phyloP scores from a whole-genome alignment of 2,329 filamentous ascomycete species.

The Pseudogymnoascus sp. region DNA sequence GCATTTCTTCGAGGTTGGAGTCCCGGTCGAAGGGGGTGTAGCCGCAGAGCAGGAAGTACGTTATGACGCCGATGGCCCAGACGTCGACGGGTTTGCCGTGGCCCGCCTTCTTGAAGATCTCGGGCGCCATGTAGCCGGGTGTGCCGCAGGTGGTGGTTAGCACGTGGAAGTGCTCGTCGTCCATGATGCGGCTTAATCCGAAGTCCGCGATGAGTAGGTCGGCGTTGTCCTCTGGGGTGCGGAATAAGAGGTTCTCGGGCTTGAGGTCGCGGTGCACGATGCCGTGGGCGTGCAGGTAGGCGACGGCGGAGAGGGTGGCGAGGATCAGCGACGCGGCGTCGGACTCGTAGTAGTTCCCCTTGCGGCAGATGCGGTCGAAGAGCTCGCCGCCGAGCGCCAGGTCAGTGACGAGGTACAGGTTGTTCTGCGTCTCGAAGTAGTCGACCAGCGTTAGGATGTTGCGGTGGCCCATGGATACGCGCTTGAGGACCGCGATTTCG shows the following conservation, averaged over 20 bases:
- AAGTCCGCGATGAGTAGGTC: slow-evolving; percentile 97
- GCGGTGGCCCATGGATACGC: slow-evolving; percentile 97
- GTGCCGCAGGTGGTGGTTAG: slow-evolving; percentile 96
- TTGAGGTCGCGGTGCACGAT: slow-evolving; percentile 98
- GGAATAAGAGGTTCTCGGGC: slow-evolving; percentile 92
- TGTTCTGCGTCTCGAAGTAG: slow-evolving; percentile 99
- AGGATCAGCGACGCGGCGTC: slow-evolving; percentile 94
- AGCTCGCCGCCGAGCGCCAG: slow-evolving; percentile 92
- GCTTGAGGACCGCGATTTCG: slow-evolving; percentile 94
- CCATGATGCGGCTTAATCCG: slow-evolving; percentile 93
- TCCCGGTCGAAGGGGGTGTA: slow-evolving; percentile 98
- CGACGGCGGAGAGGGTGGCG: slow-evolving; percentile 91
- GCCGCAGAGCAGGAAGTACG: slow-evolving; percentile 94
- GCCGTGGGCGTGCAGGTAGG: slow-evolving; percentile 95
- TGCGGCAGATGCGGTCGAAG: slow-evolving; percentile 96
- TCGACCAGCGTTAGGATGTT: slow-evolving; percentile 97
- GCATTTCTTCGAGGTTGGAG: slow-evolving; percentile 98
- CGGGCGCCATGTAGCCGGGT: slow-evolving; percentile 97
- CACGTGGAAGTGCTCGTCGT: slow-evolving; percentile 96
- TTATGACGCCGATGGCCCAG: slow-evolving; percentile 97
- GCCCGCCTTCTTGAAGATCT: slow-evolving; percentile 98
- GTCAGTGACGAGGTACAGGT: slow-evolving; percentile 95
- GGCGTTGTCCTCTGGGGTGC: slow-evolving; percentile 94
- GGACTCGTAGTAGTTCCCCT: slow-evolving; percentile 96
- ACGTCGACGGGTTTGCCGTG: slow-evolving; percentile 98